These are phyloP conservation scores for Fusarium concolor DNA, from an alignment of 2,329 filamentous ascomycete genomes.

Conservation along the genomic window DNA sequence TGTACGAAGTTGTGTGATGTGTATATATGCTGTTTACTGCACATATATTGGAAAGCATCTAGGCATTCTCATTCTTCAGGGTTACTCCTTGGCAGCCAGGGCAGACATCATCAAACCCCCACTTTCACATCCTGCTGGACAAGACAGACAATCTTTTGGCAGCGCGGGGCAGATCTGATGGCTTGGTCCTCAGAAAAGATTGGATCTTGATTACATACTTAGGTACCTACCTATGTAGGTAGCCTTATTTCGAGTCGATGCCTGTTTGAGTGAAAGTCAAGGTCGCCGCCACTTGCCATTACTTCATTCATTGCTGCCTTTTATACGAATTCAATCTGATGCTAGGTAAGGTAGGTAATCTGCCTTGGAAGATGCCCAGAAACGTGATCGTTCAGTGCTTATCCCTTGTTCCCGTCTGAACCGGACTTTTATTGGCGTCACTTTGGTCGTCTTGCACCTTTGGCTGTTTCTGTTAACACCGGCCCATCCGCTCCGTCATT, in stretches of 20 bases:
- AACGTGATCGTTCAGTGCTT: slow-evolving; percentile 32
- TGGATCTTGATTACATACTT: slow-evolving; percentile 11
- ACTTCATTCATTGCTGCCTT: slow-evolving; percentile 26
- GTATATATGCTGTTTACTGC: no score
- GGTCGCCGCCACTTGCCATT: slow-evolving; percentile 19
- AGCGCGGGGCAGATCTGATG: slow-evolving; percentile 30
- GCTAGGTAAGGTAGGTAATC: no score
- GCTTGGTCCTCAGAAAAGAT: slow-evolving; percentile 10
- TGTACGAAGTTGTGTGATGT: no score
- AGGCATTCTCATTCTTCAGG: no score
- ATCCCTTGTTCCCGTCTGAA: slow-evolving; percentile 21
- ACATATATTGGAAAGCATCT: no score
- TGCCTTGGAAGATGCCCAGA: slow-evolving; percentile 33
- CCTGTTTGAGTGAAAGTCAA: background rate
- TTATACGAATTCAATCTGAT: background rate
- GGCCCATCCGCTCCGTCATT: slow-evolving; percentile 35
- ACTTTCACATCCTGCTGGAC: slow-evolving; percentile 9
- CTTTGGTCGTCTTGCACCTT: slow-evolving; percentile 1
- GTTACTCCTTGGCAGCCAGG: no score
- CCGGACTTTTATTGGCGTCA: slow-evolving; percentile 31
- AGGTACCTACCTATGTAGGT: no score
- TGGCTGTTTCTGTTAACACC: slow-evolving; percentile 5
- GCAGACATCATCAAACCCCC: background rate
- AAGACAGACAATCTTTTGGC: background rate
- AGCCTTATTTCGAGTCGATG: background rate